Evolutionary conservation across 202 grass and related monocot genomes (phyloP).

Genomic region (Schoenoplectus triqueter): DNA sequence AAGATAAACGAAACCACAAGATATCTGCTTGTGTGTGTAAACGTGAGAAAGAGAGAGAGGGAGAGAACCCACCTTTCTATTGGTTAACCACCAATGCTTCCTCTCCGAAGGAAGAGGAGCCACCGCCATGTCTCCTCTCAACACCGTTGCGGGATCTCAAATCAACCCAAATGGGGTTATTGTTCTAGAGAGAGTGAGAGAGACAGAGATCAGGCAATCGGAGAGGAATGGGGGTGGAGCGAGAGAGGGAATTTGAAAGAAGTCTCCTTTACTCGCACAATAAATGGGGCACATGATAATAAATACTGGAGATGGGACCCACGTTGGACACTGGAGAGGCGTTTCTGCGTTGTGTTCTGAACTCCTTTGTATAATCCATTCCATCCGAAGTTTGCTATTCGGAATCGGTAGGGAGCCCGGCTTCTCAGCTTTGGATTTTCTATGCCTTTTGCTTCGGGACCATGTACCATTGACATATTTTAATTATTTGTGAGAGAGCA

Average conservation of each 20-base stretch:
- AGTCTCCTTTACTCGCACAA: conserved; percentile 6
- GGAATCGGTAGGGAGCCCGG: too few species aligned
- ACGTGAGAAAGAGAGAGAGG: neutral
- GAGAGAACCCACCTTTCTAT: conserved; percentile 65
- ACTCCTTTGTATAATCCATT: neutral
- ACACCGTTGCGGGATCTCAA: conserved; percentile 30
- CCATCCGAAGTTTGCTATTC: neutral
- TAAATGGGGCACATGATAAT: conserved; percentile 25
- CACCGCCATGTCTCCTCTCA: conserved; percentile 63
- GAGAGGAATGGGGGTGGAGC: neutral
- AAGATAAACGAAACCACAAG: neutral
- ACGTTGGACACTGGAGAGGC: conserved; percentile 2
- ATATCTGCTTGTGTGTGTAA: neutral
- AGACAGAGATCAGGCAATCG: neutral
- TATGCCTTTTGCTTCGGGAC: too few species aligned
- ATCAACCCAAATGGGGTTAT: conserved; percentile 28
- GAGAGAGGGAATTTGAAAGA: conserved; percentile 46
- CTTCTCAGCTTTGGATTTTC: too few species aligned
- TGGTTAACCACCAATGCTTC: conserved; percentile 91
- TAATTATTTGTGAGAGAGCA: too few species aligned
- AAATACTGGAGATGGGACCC: conserved; percentile 13
- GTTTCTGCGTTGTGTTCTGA: neutral
- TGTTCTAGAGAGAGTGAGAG: neutral
- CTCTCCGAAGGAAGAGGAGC: conserved; percentile 77
- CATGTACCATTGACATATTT: too few species aligned